Conservation (phyloP, 768 basidiomycete species). For the Hypholoma sublateritium region DNA sequence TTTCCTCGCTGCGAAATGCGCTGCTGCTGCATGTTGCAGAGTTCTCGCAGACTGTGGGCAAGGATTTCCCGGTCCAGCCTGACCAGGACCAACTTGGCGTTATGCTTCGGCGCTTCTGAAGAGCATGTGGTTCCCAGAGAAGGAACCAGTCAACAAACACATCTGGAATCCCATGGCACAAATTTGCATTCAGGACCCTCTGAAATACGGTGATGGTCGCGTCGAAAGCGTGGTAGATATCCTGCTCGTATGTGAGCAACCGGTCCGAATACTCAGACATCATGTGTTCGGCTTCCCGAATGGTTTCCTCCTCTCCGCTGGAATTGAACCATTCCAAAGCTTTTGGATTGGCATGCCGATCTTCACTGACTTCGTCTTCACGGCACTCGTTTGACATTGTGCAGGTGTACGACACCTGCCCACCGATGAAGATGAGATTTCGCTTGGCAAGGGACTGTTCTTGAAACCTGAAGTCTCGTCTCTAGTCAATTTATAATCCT, state of each 20-base stretch:
- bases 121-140: slow-evolving; percentile 4
- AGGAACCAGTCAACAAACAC: slow-evolving; percentile 13
- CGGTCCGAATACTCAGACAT: slow-evolving; percentile 3
- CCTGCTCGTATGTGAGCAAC: neutral
- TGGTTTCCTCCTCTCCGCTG: slow-evolving; percentile 5
- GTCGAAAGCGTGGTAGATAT: slow-evolving; percentile 11
- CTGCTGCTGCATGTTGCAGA: neutral
- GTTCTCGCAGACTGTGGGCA: slow-evolving; percentile 1
- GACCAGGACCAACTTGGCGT: slow-evolving; percentile 15
- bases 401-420: slow-evolving; percentile 6
- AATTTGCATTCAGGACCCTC: neutral
- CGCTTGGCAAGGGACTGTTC: slow-evolving; percentile 4
- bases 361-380: slow-evolving; percentile 9
- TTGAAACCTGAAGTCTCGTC: slow-evolving; percentile 4
- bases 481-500: neutral
- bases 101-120: neutral
- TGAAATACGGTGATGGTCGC: slow-evolving; percentile 1
- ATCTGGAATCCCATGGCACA: slow-evolving; percentile 10
- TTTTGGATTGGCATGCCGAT: neutral
- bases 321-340: neutral
- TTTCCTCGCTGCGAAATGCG: slow-evolving; percentile 1
- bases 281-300: neutral
- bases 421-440: slow-evolving; percentile 7
- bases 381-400: slow-evolving; percentile 1
- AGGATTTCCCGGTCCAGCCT: slow-evolving; percentile 5